Evolutionary conservation across 768 basidiomycete genomes (phyloP), one percentile per base, ranked within the genome.

Genomic region (Mycena crocata): DNA sequence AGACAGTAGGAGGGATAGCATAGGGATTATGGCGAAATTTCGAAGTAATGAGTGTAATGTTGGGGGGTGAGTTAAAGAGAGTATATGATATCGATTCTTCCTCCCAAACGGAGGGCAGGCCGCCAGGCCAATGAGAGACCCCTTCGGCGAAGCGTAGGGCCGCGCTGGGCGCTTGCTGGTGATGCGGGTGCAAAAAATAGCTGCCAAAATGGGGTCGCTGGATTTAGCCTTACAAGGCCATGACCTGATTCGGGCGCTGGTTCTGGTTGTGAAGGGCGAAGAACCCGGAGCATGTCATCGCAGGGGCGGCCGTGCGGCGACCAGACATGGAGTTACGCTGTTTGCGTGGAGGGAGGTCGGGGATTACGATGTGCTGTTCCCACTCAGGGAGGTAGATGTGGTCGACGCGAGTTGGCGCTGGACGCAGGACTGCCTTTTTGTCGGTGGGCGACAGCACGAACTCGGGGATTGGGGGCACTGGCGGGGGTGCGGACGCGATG

Each of bases 391-490:
- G 75, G 60, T 75, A 74, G 34, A 80, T 76, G 52, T 79, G 77
- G 35, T 74, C 69, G 56, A 71, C 66, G 30, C 71, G 70, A 19
- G 72, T 64, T 26, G 74, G 74, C 30, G 72, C 60, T 1, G 56
- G 37, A 15, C 73, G 72, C 46, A 77, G 57, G 66, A 76, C 73
- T 66, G 73, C 66, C 75, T 81, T 82, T 58, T 75, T 76, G 30
- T 76, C 79, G 1, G 77, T 79, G 9, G 80, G 75, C 5, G 76
- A 65, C 39, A 85, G 78, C 28, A 82, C 78, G 71, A 82, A 82
- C 17, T 81, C 75, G 5, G 87, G 87, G 58, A 89, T 84, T 24
- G 85, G 84, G 9, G 89, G 88, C 0, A 89, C 87, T 3, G 87
- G 88, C 14, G 88, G 87, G 2, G 86, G 83, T 5, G 85, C 81